Percentiles rank a stretch among this genome's conserved stretches.
These are phyloP conservation scores for Boletus semigastroideus DNA, from an alignment of 1,284 basidiomycete genomes.

Conservation along the genomic window DNA sequence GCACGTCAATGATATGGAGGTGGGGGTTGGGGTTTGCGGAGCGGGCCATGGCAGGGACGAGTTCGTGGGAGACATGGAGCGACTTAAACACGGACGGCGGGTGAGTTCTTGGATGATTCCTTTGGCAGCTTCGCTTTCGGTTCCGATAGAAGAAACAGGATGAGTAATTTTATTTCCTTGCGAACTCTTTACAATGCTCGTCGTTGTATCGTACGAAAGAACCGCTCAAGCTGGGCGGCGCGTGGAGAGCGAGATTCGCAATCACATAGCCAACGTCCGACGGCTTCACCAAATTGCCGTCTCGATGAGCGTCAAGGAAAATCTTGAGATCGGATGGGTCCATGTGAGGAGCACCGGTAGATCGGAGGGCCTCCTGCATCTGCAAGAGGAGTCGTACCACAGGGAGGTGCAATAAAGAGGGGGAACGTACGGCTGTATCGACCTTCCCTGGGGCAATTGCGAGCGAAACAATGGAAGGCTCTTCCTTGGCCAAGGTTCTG, in stretches of 20 bases:
- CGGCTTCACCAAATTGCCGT: constrained; percentile 68
- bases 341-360: constrained; percentile 50
- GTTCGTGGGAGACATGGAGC: not conserved
- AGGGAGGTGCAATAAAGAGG: not conserved
- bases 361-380: constrained; percentile 69
- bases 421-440: constrained; percentile 57
- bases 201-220: constrained; percentile 74
- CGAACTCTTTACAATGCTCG: constrained; percentile 58
- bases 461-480: constrained; percentile 69
- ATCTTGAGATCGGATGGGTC: constrained; percentile 46
- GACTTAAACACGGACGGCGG: constrained; percentile 6
- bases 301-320: constrained; percentile 61
- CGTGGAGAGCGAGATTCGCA: constrained; percentile 61
- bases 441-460: constrained; percentile 86
- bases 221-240: constrained; percentile 62
- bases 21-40: not conserved
- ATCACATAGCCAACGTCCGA: constrained; percentile 75
- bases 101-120: constrained; percentile 15
- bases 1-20: constrained; percentile 55
- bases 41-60: constrained; percentile 14
- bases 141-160: constrained; percentile 17
- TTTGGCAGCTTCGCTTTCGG: constrained; percentile 13
- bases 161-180: constrained; percentile 30
- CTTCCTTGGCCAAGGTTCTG: constrained; percentile 82
- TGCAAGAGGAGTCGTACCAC: constrained; percentile 29